phyloP scores from a whole-genome alignment of 345 rosid species.

The Salix koriyanagi region DNA sequence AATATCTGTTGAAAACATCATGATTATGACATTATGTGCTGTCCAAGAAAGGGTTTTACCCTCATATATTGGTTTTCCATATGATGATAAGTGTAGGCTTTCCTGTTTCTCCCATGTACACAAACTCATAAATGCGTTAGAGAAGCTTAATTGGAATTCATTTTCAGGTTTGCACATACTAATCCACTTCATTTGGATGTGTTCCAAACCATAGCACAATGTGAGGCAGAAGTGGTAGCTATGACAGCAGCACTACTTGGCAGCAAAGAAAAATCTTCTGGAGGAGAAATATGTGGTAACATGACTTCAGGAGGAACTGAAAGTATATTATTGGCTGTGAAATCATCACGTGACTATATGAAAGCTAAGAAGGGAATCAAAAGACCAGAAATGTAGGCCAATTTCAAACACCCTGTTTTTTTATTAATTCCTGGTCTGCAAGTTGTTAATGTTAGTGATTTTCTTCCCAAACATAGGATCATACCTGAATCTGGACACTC shows the following conservation, averaged over 20 bases:
- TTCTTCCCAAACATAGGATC: constrained; percentile 50
- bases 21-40: not conserved
- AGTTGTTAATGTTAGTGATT: constrained; percentile 13
- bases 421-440: constrained; percentile 5
- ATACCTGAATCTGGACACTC: constrained; percentile 95
- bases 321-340: constrained; percentile 86
- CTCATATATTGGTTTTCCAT: not conserved
- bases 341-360: constrained; percentile 95
- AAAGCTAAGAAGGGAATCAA: constrained; percentile 75
- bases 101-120: not conserved
- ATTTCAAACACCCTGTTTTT: constrained; percentile 1
- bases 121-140: not conserved
- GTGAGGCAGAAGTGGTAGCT: constrained; percentile 95
- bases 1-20: not conserved
- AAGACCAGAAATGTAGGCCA: constrained; percentile 74
- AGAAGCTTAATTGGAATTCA: constrained; percentile 5
- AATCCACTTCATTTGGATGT: constrained; percentile 89
- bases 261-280: constrained; percentile 62
- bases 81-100: constrained; percentile 3
- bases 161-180: constrained; percentile 91
- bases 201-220: constrained; percentile 75
- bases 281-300: constrained; percentile 89
- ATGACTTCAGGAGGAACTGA: constrained; percentile 99
- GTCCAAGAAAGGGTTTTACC: not conserved
- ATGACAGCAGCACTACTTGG: constrained; percentile 91